Evolutionary conservation across 2,329 filamentous ascomycete genomes (phyloP).

Genomic region (Fusarium nematophilum): DNA sequence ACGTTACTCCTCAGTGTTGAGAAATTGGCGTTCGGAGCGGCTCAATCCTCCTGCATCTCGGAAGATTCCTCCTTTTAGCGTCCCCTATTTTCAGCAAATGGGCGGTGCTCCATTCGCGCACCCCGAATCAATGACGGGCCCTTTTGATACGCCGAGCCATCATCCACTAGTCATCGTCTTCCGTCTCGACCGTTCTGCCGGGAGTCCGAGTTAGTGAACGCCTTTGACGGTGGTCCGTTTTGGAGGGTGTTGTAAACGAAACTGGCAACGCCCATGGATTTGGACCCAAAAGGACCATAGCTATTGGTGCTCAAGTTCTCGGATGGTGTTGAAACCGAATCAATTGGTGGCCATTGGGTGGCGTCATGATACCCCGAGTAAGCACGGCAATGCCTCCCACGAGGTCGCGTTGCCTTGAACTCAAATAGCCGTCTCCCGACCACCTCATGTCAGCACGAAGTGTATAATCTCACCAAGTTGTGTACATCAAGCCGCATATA

Average conservation of each 20-base stretch:
- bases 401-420: constrained; percentile 18
- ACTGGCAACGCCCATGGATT: no score
- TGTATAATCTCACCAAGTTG: not conserved
- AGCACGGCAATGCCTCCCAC: not conserved
- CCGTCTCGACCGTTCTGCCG: no score
- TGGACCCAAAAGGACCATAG: not conserved
- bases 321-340: not conserved
- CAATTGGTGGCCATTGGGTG: constrained; percentile 15
- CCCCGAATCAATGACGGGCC: constrained; percentile 7
- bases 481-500: constrained; percentile 16
- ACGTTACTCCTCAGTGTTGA: not conserved
- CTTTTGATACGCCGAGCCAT: no score
- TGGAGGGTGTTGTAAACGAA: no score
- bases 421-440: constrained; percentile 12
- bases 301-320: not conserved
- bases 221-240: constrained; percentile 16
- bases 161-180: no score
- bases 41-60: not conserved
- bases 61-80: not conserved
- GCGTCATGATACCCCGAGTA: constrained; percentile 23
- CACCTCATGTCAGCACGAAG: not conserved
- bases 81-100: not conserved
- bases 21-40: not conserved
- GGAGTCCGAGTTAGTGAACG: constrained; percentile 21
- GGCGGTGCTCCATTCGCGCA: not conserved